Evolutionary conservation across 345 rosid species (phyloP), one percentile per base, ranked within the genome.

Genomic region (Murraya paniculata): DNA sequence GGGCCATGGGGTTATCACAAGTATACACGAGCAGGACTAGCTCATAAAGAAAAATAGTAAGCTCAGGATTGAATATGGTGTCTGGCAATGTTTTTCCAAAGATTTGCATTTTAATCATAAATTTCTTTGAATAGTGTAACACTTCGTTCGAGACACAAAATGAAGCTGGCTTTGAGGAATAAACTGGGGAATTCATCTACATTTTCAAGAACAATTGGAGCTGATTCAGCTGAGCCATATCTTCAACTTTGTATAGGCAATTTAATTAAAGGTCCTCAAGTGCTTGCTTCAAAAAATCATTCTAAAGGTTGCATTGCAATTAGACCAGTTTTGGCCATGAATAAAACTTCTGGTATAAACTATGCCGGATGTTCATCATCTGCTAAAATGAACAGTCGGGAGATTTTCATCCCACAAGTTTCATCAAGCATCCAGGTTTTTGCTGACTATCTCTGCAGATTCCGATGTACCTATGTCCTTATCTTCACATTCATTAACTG

Each of bases 121-220:
- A 27, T 67, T 59, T 58, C 16, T 31, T 61, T 64, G 25, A 74
- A 16, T 64, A 79, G 78, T 73, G 74, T 22, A 2, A 69, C 33
- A 75, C 79, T 64, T 38, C 60, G 71, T 71, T 16, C 55, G 9
- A 39, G 25, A 53, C 70, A 18, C 66, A 78, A 70, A 18, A 70
- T 13, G 31, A 48, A 35, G 39, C 38, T 70, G 5, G 59, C 60
- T 48, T 70, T 30, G 14, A 70, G 60, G 60, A 70, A 28, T 28
- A 70, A 18, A 14, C 4, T 21, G 16, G 35, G 22, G 22, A 24
- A 16, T 11, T 3, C 56, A 39, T 41, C 57, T 25, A n/a, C 31
- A 3, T 10, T 39, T 25, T 68, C 72, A 45, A 56, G 58, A 69
- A 45, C 25, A 41, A 2, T 68, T 41, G n/a, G 36, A 45, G 5